These are phyloP conservation scores for Lichenothelia convexa DNA, from an alignment of 495 filamentous ascomycete species.

Conservation along the genomic window DNA sequence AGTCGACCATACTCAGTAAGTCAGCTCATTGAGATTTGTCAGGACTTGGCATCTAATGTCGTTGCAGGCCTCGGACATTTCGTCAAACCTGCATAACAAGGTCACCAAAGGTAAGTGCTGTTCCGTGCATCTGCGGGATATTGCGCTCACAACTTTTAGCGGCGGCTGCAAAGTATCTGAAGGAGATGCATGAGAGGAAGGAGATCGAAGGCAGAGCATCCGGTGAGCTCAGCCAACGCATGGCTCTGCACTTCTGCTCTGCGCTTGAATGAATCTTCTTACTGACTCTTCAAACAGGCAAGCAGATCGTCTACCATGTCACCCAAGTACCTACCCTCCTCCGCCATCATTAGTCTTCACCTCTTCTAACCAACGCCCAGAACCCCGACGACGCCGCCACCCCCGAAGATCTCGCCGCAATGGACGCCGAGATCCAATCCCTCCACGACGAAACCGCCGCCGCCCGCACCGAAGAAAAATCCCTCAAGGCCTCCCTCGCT, in stretches of 20 bases:
- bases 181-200: slow-evolving; percentile 41
- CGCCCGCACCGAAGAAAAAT: slow-evolving; percentile 33
- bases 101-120: slow-evolving; percentile 37
- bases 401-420: slow-evolving; percentile 27
- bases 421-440: slow-evolving; percentile 31
- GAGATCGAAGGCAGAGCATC: slow-evolving; percentile 38
- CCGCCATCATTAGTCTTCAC: no score
- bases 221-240: slow-evolving; percentile 20
- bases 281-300: no score
- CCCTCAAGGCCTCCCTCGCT: slow-evolving; percentile 28
- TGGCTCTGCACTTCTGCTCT: no score
- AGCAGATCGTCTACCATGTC: slow-evolving; percentile 45
- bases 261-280: no score
- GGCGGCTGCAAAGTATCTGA: slow-evolving; percentile 41
- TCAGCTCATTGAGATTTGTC: no score
- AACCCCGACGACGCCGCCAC: slow-evolving; percentile 25
- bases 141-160: slow-evolving; percentile 18
- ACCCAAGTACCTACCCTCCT: slow-evolving; percentile 23
- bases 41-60: not conserved
- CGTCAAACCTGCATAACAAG: slow-evolving; percentile 47
- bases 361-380: slow-evolving; percentile 6
- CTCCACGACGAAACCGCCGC: slow-evolving; percentile 31
- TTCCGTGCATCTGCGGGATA: slow-evolving; percentile 1
- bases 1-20: slow-evolving; percentile 45
- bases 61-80: slow-evolving; percentile 48